A percentile compares a stretch with the other conserved stretches of the same genome.
Conservation (phyloP, 306 rosid genomes). For the Citrullus mucosospermus region DNA sequence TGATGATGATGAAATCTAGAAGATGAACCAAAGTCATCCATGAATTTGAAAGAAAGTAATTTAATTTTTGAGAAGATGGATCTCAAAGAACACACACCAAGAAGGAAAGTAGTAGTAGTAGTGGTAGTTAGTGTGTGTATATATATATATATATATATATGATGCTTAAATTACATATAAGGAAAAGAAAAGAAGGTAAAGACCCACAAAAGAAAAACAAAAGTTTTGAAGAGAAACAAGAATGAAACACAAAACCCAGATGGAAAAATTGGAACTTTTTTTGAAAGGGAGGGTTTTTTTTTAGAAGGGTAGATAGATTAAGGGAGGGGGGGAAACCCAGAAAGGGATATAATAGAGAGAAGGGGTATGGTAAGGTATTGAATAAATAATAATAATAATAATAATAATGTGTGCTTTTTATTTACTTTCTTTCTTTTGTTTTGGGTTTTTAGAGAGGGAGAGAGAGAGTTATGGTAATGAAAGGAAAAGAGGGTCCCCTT, state of each 20-base stretch:
- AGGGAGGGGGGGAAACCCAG: background rate
- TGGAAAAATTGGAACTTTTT: background rate
- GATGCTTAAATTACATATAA: background rate
- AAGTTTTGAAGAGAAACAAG: background rate
- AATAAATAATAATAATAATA: background rate
- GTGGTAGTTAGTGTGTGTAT: too few relatives aligned
- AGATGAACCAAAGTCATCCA: constrained; percentile 1
- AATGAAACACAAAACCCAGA: background rate
- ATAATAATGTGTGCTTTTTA: background rate
- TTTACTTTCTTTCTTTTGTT: background rate
- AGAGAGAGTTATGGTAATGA: constrained; percentile 1
- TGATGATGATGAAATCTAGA: background rate
- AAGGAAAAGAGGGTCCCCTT: constrained; percentile 27
- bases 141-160: too few relatives aligned
- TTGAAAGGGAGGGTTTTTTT: background rate
- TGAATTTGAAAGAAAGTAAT: background rate
- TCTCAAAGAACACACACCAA: background rate
- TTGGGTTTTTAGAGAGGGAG: background rate
- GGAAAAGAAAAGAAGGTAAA: background rate
- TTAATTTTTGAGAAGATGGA: background rate
- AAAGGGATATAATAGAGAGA: background rate
- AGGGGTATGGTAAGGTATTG: background rate
- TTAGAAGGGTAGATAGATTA: background rate
- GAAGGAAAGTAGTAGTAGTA: too few relatives aligned
- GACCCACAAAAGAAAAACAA: background rate